These are phyloP conservation scores for Patellifolia procumbens DNA, from an alignment of 179 eudicot species.

Conservation along the genomic window DNA sequence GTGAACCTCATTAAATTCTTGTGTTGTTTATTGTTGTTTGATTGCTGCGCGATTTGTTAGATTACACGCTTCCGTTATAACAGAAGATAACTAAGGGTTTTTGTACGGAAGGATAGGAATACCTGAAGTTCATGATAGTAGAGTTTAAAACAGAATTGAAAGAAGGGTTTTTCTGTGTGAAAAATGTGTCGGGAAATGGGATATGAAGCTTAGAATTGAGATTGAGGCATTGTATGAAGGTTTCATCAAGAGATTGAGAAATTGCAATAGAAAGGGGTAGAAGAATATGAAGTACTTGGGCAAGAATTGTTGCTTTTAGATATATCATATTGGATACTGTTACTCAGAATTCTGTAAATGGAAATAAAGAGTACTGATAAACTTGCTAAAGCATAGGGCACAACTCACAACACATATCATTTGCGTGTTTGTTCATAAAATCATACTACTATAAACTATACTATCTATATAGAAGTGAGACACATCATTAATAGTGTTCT, in stretches of 20 bases:
- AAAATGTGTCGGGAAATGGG: slow-evolving; percentile 23
- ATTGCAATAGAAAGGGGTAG: slow-evolving; percentile 2
- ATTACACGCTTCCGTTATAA: too few relatives aligned
- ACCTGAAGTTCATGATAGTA: slow-evolving; percentile 36
- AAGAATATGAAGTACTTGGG: slow-evolving; percentile 6
- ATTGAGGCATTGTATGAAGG: slow-evolving; percentile 24
- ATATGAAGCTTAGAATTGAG: slow-evolving; percentile 19
- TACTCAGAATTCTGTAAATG: background rate
- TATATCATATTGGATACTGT: background rate
- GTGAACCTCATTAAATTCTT: too few relatives aligned
- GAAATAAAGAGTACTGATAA: background rate
- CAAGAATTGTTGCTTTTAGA: slow-evolving; percentile 2
- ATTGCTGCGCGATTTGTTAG: too few relatives aligned
- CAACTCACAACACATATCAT: too few relatives aligned
- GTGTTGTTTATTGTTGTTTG: too few relatives aligned
- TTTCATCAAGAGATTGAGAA: slow-evolving; percentile 15
- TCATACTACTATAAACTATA: too few relatives aligned
- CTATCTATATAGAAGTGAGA: too few relatives aligned
- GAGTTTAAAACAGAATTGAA: slow-evolving; percentile 30
- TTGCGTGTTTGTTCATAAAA: too few relatives aligned
- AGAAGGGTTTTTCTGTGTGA: slow-evolving; percentile 24
- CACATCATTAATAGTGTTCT: too few relatives aligned
- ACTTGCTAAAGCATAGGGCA: background rate
- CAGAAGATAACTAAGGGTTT: slow-evolving; percentile 37
- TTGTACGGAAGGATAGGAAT: slow-evolving; percentile 26